Base-by-base conservation (phyloP, 176 grass and related monocot species). In the Phyllostachys edulis region DNA sequence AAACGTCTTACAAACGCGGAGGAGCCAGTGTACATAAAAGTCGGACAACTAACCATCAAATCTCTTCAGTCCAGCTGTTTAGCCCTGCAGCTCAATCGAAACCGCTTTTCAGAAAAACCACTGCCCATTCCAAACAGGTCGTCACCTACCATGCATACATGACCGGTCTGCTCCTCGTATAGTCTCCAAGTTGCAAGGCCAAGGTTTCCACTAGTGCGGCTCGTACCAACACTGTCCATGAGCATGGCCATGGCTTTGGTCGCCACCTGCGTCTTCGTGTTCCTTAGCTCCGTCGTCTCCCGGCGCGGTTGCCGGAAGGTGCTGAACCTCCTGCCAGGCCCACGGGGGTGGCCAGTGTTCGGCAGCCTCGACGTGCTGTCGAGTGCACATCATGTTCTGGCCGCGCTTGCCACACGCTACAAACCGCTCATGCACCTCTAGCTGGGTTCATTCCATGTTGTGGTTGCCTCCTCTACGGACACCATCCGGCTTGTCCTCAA, bases 361-460 rank as follows among this genome's bases (percentile, higher is more conserved):
- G 29, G 29, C 29, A 29, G 29, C 29, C 29, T 29, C 49, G 69
- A 6, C 47, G 72, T 61, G 32, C 54, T 88, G 27, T 55, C 88
- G 0, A 78, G 90, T 63, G 4, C 52, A 92, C 87, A n/a, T n/a
- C 87, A 87, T 60, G 89, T 82, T 16, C 78, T 95, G 36, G 82
- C 86, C 4, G 73, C 8, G 37, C 85, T 92, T 21, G 66, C 85
- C 1, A 57, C 77, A 40, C 83, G 91, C 57, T 74, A 95, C 66
- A 88, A 90, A 34, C 69, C 85, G 27, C 82, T 95, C 63, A 90
- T 95, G 88, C 76, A 85, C 83, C 90, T 92, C 47, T 82, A 78
- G 3, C 89, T 92, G 26, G 93, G 93, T 24, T 90, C 93, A 75
- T 80, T 76, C 82, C 78, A 83, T 65, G 47, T 51, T 74, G 71